These are phyloP conservation scores for Chaetoceros tenuissimus DNA, from an alignment of 108 stramenopile species.

Conservation along the genomic window DNA sequence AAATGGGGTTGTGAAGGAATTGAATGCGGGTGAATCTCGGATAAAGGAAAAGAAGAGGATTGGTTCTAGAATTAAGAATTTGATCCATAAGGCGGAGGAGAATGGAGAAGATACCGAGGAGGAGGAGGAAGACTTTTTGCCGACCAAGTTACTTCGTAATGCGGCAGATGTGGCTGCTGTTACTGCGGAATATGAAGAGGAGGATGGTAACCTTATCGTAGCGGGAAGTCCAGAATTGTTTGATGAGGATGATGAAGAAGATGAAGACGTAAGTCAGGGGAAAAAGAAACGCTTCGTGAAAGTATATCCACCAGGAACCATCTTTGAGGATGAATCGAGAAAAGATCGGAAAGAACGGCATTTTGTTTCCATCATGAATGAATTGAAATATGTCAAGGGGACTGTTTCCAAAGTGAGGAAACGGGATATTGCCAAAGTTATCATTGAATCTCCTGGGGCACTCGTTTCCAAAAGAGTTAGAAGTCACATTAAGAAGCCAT, in stretches of 20 bases:
- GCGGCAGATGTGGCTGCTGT: conserved; percentile 4
- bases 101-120: background rate
- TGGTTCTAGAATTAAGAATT: conserved; percentile 19
- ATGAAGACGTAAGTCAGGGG: conserved; percentile 47
- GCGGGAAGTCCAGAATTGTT: background rate
- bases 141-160: background rate
- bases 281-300: background rate
- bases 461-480: conserved; percentile 62
- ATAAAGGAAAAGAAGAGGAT: conserved; percentile 10
- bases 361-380: conserved; percentile 88
- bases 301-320: background rate
- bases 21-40: conserved; percentile 40
- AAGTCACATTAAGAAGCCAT: conserved; percentile 70
- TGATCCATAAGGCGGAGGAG: conserved; percentile 11
- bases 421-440: conserved; percentile 60
- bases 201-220: background rate
- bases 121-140: background rate
- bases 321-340: conserved; percentile 5
- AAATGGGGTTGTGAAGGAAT: conserved; percentile 49
- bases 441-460: conserved; percentile 64
- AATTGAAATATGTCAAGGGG: conserved; percentile 83
- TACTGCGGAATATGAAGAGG: background rate
- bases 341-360: conserved; percentile 78
- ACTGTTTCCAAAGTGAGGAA: conserved; percentile 75
- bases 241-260: conserved; percentile 39